These are phyloP conservation scores for Pichia kudriavzevii DNA, from an alignment of 1,139 yeast species.

Conservation along the genomic window DNA sequence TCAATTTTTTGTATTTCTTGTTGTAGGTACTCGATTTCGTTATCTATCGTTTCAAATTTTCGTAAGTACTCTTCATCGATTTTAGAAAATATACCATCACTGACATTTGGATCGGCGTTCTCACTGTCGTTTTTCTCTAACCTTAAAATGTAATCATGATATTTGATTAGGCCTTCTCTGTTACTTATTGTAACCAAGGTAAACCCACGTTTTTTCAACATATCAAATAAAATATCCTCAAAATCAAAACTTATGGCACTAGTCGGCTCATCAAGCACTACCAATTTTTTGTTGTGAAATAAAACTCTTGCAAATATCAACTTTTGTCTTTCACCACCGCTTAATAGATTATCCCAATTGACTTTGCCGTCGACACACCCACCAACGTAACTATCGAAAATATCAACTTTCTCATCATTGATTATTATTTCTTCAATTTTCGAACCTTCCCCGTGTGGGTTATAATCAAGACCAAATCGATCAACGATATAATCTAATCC, in stretches of 20 bases:
- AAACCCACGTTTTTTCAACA: conserved; percentile 60
- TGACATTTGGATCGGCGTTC: conserved; percentile 37
- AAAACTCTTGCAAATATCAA: conserved; percentile 82
- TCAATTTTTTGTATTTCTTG: conserved; percentile 45
- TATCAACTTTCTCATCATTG: conserved; percentile 19
- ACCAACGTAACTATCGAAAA: conserved; percentile 22
- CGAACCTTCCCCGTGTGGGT: conserved; percentile 31
- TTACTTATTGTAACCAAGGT: conserved; percentile 82
- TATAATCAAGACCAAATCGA: conserved; percentile 32
- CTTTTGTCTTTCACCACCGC: conserved; percentile 95
- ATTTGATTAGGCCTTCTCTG: conserved; percentile 76
- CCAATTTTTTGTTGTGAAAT: conserved; percentile 74
- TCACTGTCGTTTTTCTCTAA: conserved; percentile 52
- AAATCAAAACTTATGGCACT: conserved; percentile 90
- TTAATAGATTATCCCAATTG: conserved; percentile 77
- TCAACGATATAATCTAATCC: conserved; percentile 69
- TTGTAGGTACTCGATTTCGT: conserved; percentile 57
- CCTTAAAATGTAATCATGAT: conserved; percentile 61
- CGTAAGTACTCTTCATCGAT: conserved; percentile 28
- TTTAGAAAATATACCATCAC: conserved; percentile 29
- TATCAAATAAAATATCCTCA: conserved; percentile 80
- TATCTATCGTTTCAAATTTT: conserved; percentile 38
- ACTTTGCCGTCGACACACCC: conserved; percentile 23
- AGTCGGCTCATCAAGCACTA: conserved; percentile 86
- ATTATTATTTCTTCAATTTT: conserved; percentile 22